Percentiles rank a stretch among this genome's conserved stretches.
Evolutionary conservation across 73 alveolate species (phyloP).

Genomic region (Uronychia setigera): DNA sequence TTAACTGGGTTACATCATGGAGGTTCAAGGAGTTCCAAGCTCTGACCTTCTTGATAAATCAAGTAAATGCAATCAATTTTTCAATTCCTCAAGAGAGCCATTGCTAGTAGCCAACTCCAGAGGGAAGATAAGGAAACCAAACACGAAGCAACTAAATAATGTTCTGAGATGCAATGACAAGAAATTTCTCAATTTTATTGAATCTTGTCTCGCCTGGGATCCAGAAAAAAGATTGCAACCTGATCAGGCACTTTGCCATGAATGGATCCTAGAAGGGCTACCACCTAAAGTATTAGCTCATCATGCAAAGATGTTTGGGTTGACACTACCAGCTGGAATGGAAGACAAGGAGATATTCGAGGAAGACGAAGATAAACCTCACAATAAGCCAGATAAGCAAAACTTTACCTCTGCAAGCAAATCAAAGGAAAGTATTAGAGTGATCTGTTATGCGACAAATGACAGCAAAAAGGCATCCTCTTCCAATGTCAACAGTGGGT

Average conservation of each 20-base stretch:
- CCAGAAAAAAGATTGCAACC: constrained; percentile 89
- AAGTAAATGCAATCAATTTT: constrained; percentile 39
- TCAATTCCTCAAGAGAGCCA: constrained; percentile 42
- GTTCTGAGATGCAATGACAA: constrained; percentile 38
- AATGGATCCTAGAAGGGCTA: constrained; percentile 71
- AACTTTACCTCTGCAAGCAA: background rate
- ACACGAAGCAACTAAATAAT: constrained; percentile 27
- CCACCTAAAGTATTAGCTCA: constrained; percentile 62
- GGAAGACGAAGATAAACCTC: background rate
- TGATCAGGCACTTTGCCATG: constrained; percentile 86
- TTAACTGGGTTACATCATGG: constrained; percentile 58
- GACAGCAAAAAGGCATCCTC: no score
- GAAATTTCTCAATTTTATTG: constrained; percentile 35
- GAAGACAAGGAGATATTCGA: background rate
- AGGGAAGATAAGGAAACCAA: constrained; percentile 56
- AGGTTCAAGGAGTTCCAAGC: constrained; percentile 48
- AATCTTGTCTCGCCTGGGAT: constrained; percentile 85
- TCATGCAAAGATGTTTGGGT: constrained; percentile 15
- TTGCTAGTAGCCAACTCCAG: constrained; percentile 35
- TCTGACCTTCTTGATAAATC: constrained; percentile 32
- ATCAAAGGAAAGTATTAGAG: background rate
- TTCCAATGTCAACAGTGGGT: no score
- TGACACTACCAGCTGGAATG: background rate
- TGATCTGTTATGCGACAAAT: no score
- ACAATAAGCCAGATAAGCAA: background rate